phyloP scores from a whole-genome alignment of 2,329 filamentous ascomycete genomes.

The Trichoderma sp. region DNA sequence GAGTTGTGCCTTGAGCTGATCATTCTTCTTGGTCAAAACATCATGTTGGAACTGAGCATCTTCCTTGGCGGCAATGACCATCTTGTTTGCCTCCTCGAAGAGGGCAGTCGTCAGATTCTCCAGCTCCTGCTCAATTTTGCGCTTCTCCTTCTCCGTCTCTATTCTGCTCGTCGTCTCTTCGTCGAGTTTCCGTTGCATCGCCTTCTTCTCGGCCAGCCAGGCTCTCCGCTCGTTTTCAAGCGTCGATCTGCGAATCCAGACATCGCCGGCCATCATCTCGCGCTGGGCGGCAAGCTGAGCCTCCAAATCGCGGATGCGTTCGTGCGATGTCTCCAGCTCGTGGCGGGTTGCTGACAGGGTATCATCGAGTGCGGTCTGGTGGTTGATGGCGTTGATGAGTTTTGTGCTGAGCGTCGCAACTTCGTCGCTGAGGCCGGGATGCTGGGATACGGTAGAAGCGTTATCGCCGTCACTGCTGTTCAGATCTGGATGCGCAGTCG shows the following conservation, averaged over 20 bases:
- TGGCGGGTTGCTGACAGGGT: constrained; percentile 78
- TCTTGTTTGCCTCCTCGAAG: constrained; percentile 98
- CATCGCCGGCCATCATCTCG: constrained; percentile 70
- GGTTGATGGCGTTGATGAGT: constrained; percentile 95
- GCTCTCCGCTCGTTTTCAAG: constrained; percentile 71
- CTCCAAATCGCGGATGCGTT: constrained; percentile 70
- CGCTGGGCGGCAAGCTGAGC: constrained; percentile 65
- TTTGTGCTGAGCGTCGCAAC: constrained; percentile 92
- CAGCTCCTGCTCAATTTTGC: constrained; percentile 86
- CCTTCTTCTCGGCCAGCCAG: constrained; percentile 61
- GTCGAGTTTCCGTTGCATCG: constrained; percentile 58
- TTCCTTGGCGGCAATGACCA: constrained; percentile 87
- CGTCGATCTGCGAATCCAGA: constrained; percentile 73
- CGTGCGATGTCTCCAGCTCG: constrained; percentile 74
- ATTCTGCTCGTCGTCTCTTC: constrained; percentile 68
- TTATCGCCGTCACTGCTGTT: constrained; percentile 16
- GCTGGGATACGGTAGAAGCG: constrained; percentile 42
- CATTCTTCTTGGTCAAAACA: constrained; percentile 77
- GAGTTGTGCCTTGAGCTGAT: constrained; percentile 82
- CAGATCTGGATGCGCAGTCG: constrained; percentile 9
- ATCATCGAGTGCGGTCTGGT: constrained; percentile 90
- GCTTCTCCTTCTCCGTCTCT: constrained; percentile 76
- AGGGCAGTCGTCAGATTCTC: constrained; percentile 87
- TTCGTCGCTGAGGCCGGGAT: constrained; percentile 66
- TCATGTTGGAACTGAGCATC: constrained; percentile 86